Conservation (phyloP, 139 green algal genomes). For the Chlamydomonas eustigma region DNA sequence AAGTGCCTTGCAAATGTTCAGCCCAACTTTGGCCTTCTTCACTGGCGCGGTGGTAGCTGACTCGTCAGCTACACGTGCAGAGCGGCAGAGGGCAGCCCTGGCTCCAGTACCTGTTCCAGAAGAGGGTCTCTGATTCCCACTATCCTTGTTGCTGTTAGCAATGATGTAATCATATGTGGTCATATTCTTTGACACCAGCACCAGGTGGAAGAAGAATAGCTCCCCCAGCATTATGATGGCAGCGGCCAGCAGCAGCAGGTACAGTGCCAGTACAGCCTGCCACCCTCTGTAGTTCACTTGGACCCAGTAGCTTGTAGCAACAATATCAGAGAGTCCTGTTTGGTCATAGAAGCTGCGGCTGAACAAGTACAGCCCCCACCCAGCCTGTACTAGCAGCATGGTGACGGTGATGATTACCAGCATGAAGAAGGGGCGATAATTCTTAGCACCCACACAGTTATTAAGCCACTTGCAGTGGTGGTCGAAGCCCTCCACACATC, state of each 20-base stretch:
- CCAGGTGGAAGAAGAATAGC: conserved; percentile 65
- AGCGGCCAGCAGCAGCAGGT: conserved; percentile 25
- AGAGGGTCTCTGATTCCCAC: background rate
- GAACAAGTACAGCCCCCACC: conserved; percentile 39
- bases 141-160: background rate
- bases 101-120: no score
- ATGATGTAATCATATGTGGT: conserved; percentile 78
- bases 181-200: conserved; percentile 47
- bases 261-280: conserved; percentile 24
- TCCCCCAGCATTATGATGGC: conserved; percentile 46
- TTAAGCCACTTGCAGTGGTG: conserved; percentile 76
- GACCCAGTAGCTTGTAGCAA: background rate
- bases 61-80: background rate
- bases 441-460: conserved; percentile 68
- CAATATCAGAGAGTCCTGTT: conserved; percentile 1
- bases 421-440: conserved; percentile 67
- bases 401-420: conserved; percentile 38
- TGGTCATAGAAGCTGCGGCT: conserved; percentile 32
- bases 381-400: conserved; percentile 39
- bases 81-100: background rate
- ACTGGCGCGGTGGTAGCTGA: background rate
- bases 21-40: background rate
- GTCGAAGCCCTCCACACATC: conserved; percentile 71
- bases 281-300: conserved; percentile 6
- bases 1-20: conserved; percentile 13